Evolutionary conservation across 179 eudicot genomes (phyloP).

Genomic region (Drosera spatulata): DNA sequence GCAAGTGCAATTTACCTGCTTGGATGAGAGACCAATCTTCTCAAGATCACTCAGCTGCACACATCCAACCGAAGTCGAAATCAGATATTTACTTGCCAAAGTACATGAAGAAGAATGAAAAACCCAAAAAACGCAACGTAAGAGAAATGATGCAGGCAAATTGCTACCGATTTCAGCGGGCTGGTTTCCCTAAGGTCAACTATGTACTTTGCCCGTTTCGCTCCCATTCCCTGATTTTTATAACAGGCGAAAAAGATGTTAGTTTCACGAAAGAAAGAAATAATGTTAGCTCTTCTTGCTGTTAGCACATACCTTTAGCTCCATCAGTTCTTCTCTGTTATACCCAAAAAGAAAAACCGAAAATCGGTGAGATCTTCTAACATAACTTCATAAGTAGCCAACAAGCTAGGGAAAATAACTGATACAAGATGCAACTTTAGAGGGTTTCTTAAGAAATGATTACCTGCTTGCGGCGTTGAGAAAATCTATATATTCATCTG

Average conservation of each 20-base stretch:
- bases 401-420: not conserved
- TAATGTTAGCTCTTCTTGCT: not conserved
- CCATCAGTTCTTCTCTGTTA: constrained; percentile 71
- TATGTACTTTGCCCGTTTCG: constrained; percentile 69
- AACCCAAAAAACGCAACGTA: too few species aligned
- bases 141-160: too few species aligned
- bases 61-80: not conserved
- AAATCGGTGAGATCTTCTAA: constrained; percentile 6
- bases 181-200: constrained; percentile 65
- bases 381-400: not conserved
- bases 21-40: constrained; percentile 83
- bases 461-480: constrained; percentile 79
- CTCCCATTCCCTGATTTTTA: constrained; percentile 68
- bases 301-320: constrained; percentile 47
- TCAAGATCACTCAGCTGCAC: constrained; percentile 72
- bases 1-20: constrained; percentile 35
- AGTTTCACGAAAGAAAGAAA: not conserved
- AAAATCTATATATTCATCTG: constrained; percentile 68
- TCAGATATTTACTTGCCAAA: too few species aligned
- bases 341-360: not conserved
- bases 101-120: too few species aligned
- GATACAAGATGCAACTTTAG: not conserved
- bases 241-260: not conserved
- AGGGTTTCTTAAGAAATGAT: not conserved
- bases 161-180: constrained; percentile 70